These are phyloP conservation scores for Globisporangium orthogonon DNA, from an alignment of 352 stramenopile species.

Conservation along the genomic window DNA sequence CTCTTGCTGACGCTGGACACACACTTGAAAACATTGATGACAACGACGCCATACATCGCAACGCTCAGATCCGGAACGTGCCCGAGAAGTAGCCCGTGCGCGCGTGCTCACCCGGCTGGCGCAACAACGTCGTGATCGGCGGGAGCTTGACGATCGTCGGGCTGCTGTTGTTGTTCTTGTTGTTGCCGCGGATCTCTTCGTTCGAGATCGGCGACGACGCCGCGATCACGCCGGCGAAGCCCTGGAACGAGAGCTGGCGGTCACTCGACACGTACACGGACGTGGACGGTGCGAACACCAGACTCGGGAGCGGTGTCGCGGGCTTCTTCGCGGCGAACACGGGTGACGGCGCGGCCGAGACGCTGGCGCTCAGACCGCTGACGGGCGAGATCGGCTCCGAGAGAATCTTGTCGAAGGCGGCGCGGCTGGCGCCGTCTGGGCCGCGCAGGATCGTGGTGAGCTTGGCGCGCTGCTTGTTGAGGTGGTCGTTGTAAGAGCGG, in stretches of 20 bases:
- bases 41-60: too few species aligned
- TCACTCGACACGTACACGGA: background rate
- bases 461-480: conserved; percentile 70
- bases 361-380: conserved; percentile 13
- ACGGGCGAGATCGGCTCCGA: conserved; percentile 55
- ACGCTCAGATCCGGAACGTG: conserved; percentile 15
- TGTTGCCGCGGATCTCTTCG: conserved; percentile 12
- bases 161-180: conserved; percentile 8
- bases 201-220: conserved; percentile 8
- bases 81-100: conserved; percentile 15
- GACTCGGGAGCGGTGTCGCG: conserved; percentile 3
- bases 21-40: background rate
- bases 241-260: conserved; percentile 7
- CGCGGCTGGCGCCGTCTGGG: conserved; percentile 40
- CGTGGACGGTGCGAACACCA: conserved; percentile 9
- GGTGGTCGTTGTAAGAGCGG: conserved; percentile 64
- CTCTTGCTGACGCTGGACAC: background rate
- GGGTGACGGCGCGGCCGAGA: conserved; percentile 23
- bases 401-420: conserved; percentile 57
- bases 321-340: conserved; percentile 5
- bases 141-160: conserved; percentile 35
- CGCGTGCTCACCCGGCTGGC: conserved; percentile 13
- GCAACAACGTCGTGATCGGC: conserved; percentile 54
- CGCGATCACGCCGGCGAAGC: conserved; percentile 3
- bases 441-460: conserved; percentile 58